Evolutionary conservation across 352 stramenopile genomes (phyloP).

Genomic region (Globisporangium cylindrosporum): DNA sequence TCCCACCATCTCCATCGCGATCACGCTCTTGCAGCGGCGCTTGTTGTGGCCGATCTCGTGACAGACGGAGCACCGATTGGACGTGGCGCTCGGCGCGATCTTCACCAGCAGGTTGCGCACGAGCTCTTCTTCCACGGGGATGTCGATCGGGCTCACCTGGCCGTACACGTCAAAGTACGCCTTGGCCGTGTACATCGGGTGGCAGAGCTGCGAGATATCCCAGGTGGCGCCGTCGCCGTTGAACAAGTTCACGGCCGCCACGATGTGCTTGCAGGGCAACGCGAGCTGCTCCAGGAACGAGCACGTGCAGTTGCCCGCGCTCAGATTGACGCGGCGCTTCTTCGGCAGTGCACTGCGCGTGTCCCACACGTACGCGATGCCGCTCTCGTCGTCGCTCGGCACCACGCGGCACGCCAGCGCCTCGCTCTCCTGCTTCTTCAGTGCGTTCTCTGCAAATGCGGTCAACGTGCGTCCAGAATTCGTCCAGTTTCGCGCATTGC

Average conservation of each 20-base stretch:
- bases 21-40: conserved; percentile 26
- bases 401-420: conserved; percentile 34
- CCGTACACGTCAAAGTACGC: conserved; percentile 33
- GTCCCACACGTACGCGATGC: conserved; percentile 40
- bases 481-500: conserved; percentile 29
- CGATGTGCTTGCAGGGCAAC: conserved; percentile 41
- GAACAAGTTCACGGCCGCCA: conserved; percentile 34
- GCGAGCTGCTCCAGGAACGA: conserved; percentile 32
- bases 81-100: conserved; percentile 21
- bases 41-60: conserved; percentile 46
- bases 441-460: conserved; percentile 29
- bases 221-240: conserved; percentile 32
- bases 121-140: conserved; percentile 47
- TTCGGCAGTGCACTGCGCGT: conserved; percentile 24
- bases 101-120: conserved; percentile 36
- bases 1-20: not conserved
- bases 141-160: conserved; percentile 26
- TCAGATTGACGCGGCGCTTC: conserved; percentile 41
- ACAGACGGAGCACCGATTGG: conserved; percentile 41
- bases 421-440: conserved; percentile 31
- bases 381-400: conserved; percentile 35
- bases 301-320: conserved; percentile 30
- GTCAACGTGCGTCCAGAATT: conserved; percentile 27
- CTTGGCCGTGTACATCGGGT: conserved; percentile 28
- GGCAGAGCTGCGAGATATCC: conserved; percentile 32